Evolutionary conservation across 176 grass and related monocot species (phyloP).

Genomic region (Saccharum spontaneum): DNA sequence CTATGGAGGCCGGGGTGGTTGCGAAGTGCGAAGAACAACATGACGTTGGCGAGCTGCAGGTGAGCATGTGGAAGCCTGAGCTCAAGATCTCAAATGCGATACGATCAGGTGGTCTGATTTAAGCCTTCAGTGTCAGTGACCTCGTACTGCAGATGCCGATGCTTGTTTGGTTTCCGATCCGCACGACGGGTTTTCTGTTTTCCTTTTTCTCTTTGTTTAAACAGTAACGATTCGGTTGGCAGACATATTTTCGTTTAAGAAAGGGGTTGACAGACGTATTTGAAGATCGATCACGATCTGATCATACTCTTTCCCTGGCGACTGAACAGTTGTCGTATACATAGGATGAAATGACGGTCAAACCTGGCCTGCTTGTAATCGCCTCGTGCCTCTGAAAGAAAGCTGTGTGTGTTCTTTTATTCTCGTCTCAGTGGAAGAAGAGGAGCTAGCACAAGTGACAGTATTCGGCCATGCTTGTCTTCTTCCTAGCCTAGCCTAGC

Average conservation of each 20-base stretch:
- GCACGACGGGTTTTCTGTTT: background rate
- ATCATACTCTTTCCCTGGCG: background rate
- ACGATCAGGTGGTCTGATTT: constrained; percentile 22
- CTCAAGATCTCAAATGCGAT: constrained; percentile 32
- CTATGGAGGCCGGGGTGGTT: background rate
- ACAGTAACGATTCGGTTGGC: background rate
- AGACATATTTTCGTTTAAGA: background rate
- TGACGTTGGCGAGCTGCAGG: background rate
- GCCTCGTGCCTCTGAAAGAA: background rate
- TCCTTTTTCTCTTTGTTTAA: background rate
- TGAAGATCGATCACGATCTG: background rate
- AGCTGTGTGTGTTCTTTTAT: background rate
- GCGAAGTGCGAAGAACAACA: background rate
- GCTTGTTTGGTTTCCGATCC: background rate
- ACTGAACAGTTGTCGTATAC: background rate
- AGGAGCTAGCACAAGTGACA: background rate
- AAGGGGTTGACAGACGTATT: background rate
- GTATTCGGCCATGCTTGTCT: constrained; percentile 1
- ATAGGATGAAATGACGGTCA: constrained; percentile 1
- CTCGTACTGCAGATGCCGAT: constrained; percentile 24
- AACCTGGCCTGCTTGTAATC: background rate
- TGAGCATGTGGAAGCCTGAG: constrained; percentile 34
- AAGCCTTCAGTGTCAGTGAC: background rate
- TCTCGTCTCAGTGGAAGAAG: background rate
- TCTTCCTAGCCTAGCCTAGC: background rate